Conservation (phyloP, 1,139 yeast genomes). For the Saccharomyces hybrid region DNA sequence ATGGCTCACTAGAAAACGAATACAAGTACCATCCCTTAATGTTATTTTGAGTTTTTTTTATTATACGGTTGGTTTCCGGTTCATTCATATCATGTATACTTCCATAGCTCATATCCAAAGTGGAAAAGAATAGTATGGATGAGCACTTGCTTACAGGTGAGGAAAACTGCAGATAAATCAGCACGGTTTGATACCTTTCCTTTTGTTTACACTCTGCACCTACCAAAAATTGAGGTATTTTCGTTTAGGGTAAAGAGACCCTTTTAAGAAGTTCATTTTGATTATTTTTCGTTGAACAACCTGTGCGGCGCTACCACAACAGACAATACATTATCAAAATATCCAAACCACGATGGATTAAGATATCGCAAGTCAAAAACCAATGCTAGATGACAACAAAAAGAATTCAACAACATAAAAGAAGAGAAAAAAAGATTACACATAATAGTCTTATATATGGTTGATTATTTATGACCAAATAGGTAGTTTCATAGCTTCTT, state of each 20-base stretch:
- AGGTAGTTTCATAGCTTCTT: neutral
- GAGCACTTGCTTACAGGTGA: neutral
- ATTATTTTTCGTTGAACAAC: neutral
- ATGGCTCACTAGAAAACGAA: slow-evolving; percentile 67
- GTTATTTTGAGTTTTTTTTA: slow-evolving; percentile 32
- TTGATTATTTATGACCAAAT: neutral
- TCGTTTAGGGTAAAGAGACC: neutral
- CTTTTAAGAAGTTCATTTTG: neutral
- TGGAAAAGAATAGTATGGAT: neutral
- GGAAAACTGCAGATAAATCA: neutral
- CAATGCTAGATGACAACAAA: neutral
- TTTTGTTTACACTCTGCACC: neutral
- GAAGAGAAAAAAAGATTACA: neutral
- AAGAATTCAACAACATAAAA: neutral
- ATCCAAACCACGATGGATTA: neutral
- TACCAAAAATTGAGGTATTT: neutral
- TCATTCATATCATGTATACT: slow-evolving; percentile 3
- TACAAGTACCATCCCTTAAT: slow-evolving; percentile 48
- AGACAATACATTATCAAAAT: neutral
- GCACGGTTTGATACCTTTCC: neutral
- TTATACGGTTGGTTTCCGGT: neutral
- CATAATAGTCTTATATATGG: neutral
- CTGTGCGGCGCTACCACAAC: neutral
- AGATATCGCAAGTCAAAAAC: neutral
- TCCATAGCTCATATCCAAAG: slow-evolving; percentile 4